Conservation (phyloP, 768 basidiomycete species). For the Suillus fuscotomentosus region DNA sequence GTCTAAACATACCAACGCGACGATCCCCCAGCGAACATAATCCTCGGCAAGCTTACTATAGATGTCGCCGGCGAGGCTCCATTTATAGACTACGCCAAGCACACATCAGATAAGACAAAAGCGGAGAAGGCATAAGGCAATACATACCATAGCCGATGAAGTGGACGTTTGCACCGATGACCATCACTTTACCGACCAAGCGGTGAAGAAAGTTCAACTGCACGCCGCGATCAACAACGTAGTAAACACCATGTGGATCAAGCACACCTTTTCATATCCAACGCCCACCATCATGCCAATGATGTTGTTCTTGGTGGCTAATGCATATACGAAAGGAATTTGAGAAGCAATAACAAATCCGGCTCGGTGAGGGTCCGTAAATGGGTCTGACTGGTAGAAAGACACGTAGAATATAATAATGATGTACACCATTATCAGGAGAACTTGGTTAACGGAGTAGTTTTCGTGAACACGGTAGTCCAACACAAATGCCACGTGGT, state of each 20-base stretch:
- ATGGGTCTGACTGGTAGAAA: constrained; percentile 33
- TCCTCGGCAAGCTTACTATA: constrained; percentile 8
- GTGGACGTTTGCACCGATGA: constrained; percentile 42
- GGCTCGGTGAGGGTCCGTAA: constrained; percentile 31
- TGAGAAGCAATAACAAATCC: constrained; percentile 42
- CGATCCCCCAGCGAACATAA: constrained; percentile 28
- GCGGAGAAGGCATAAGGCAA: not conserved
- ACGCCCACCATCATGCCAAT: constrained; percentile 39
- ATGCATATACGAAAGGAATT: constrained; percentile 41
- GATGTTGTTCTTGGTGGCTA: constrained; percentile 51
- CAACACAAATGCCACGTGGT: constrained; percentile 31
- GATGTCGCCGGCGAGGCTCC: constrained; percentile 25
- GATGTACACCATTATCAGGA: constrained; percentile 37
- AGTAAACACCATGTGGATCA: not conserved
- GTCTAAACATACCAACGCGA: constrained; percentile 35
- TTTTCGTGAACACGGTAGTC: constrained; percentile 33
- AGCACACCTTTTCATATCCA: constrained; percentile 48
- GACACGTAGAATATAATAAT: constrained; percentile 34
- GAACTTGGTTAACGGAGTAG: constrained; percentile 36
- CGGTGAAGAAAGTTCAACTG: constrained; percentile 57
- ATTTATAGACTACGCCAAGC: constrained; percentile 22
- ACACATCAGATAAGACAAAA: not conserved
- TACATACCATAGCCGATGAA: constrained; percentile 38
- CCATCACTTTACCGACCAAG: constrained; percentile 44
- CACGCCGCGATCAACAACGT: not conserved